phyloP scores from a whole-genome alignment of 176 grass and related monocot species.

The Musa beccarii region DNA sequence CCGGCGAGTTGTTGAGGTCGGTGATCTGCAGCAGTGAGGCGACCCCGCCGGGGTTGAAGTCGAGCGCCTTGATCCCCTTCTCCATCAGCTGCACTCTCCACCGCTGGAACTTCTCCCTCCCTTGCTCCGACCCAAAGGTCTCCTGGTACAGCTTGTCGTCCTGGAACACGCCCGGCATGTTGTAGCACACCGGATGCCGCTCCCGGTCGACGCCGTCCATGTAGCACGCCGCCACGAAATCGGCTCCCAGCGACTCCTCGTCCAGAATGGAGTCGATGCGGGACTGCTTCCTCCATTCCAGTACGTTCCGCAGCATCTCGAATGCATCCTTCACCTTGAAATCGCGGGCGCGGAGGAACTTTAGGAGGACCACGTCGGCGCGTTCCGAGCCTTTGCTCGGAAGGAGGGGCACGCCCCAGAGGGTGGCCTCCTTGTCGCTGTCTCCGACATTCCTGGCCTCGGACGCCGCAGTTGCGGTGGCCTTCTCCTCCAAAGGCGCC shows the following conservation, averaged over 20 bases:
- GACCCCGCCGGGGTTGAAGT: conserved; percentile 55
- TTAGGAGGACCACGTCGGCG: conserved; percentile 77
- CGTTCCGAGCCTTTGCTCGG: conserved; percentile 61
- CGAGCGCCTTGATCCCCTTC: conserved; percentile 52
- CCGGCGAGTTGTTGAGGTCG: conserved; percentile 57
- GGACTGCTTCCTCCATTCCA: conserved; percentile 64
- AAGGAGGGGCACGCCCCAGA: conserved; percentile 84
- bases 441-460: neutral
- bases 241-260: conserved; percentile 20
- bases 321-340: conserved; percentile 87
- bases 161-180: conserved; percentile 50
- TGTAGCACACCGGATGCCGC: conserved; percentile 96
- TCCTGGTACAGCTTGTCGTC: conserved; percentile 47
- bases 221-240: conserved; percentile 46
- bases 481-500: neutral
- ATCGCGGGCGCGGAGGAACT: conserved; percentile 95
- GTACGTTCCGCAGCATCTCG: conserved; percentile 66
- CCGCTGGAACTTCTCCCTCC: conserved; percentile 56
- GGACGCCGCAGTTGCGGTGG: neutral
- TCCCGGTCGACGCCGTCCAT: conserved; percentile 68
- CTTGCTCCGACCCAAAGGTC: conserved; percentile 57
- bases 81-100: conserved; percentile 88
- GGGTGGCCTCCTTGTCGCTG: conserved; percentile 39
- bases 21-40: conserved; percentile 78
- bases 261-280: conserved; percentile 27